A percentile compares a stretch with the other conserved stretches of the same genome.
These are phyloP conservation scores for Hypoxylon sp. DNA, from an alignment of 2,329 filamentous ascomycete species.

Conservation along the genomic window DNA sequence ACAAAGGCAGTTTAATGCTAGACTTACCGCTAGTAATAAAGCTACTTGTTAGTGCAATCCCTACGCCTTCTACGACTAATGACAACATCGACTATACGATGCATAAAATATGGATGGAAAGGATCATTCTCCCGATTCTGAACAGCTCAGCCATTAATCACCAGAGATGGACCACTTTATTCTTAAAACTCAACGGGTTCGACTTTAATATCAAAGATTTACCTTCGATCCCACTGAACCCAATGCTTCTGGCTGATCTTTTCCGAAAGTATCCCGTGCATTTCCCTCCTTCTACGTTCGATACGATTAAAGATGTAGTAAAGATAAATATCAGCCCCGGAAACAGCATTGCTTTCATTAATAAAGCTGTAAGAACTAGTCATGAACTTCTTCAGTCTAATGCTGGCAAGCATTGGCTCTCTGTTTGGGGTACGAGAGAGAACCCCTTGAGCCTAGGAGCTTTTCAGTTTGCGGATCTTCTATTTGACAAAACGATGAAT, in stretches of 20 bases:
- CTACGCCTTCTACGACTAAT: neutral
- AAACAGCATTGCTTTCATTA: slow-evolving; percentile 46
- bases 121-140: slow-evolving; percentile 48
- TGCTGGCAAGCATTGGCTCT: slow-evolving; percentile 31
- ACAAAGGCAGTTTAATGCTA: slow-evolving; percentile 20
- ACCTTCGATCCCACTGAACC: slow-evolving; percentile 48
- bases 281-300: slow-evolving; percentile 43
- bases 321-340: slow-evolving; percentile 49
- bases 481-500: slow-evolving; percentile 14
- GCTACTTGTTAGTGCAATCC: slow-evolving; percentile 28
- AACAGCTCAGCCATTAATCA: slow-evolving; percentile 53
- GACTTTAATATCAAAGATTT: slow-evolving; percentile 42
- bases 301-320: slow-evolving; percentile 38
- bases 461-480: slow-evolving; percentile 26
- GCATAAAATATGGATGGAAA: slow-evolving; percentile 40
- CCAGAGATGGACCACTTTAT: slow-evolving; percentile 54
- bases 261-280: slow-evolving; percentile 36
- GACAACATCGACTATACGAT: neutral
- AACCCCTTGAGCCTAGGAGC: slow-evolving; percentile 22
- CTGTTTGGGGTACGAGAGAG: slow-evolving; percentile 32
- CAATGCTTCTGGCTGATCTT: slow-evolving; percentile 26
- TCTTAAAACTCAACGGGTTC: slow-evolving; percentile 54
- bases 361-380: slow-evolving; percentile 43
- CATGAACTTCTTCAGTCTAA: slow-evolving; percentile 9
- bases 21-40: slow-evolving; percentile 41